Conservation (phyloP, 2,329 filamentous ascomycete species). For the Beauveria sp. region DNA sequence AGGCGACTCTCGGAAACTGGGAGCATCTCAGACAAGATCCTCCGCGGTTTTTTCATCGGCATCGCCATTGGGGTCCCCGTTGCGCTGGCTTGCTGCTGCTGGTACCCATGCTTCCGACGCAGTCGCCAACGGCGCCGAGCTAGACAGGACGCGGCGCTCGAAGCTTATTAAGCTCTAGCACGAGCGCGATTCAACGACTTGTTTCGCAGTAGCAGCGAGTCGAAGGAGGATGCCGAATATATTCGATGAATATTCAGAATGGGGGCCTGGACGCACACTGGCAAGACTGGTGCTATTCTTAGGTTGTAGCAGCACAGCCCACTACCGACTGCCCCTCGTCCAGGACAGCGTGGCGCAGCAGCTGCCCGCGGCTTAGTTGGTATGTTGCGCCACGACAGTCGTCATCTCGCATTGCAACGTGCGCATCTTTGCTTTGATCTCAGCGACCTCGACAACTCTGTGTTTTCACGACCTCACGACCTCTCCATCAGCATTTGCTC, state of each 20-base stretch:
- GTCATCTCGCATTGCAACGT: background rate
- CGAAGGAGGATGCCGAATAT: background rate
- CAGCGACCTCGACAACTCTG: background rate
- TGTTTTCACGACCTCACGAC: background rate
- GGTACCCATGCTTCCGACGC: conserved; percentile 8
- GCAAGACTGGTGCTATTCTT: background rate
- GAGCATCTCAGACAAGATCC: background rate
- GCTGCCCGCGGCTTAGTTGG: background rate
- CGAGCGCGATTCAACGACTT: background rate
- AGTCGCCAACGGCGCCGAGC: background rate
- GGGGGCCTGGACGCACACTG: background rate
- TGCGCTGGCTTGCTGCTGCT: conserved; percentile 8
- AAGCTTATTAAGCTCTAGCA: background rate
- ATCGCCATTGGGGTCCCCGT: conserved; percentile 8
- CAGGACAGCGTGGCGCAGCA: conserved; percentile 5
- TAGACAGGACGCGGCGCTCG: background rate
- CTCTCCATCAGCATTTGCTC: background rate
- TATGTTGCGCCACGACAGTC: background rate
- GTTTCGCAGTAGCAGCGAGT: background rate
- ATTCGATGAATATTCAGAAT: background rate
- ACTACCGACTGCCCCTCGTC: background rate
- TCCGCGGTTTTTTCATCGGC: conserved; percentile 11
- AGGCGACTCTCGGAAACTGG: background rate
- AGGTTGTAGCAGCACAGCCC: background rate
- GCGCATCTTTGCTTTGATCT: background rate